Conservation (phyloP, 1,139 yeast genomes). For the Sugiyamaella xylanicola region DNA sequence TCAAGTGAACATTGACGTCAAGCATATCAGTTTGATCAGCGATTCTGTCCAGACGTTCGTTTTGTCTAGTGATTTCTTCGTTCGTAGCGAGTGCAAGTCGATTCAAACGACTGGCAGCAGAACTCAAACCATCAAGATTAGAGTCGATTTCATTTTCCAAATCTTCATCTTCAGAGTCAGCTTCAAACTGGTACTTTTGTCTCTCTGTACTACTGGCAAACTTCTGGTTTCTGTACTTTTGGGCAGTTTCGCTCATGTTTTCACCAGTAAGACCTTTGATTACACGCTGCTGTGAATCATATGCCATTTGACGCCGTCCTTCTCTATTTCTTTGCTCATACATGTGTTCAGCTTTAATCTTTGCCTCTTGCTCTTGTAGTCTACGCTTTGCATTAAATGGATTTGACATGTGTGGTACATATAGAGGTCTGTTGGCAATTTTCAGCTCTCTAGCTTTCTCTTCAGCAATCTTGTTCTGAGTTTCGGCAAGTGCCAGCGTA, state of each 20-base stretch:
- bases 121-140: slow-evolving; percentile 54
- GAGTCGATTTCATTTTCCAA: slow-evolving; percentile 60
- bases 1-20: slow-evolving; percentile 57
- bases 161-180: slow-evolving; percentile 62
- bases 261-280: slow-evolving; percentile 46
- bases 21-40: slow-evolving; percentile 56
- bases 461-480: slow-evolving; percentile 81
- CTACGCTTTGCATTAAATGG: slow-evolving; percentile 87
- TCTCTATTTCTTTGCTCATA: slow-evolving; percentile 53
- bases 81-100: slow-evolving; percentile 55
- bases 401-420: slow-evolving; percentile 77
- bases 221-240: slow-evolving; percentile 41
- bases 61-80: slow-evolving; percentile 56
- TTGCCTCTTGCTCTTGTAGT: slow-evolving; percentile 72
- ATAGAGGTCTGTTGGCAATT: slow-evolving; percentile 76
- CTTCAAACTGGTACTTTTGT: slow-evolving; percentile 57
- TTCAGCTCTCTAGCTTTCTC: slow-evolving; percentile 80
- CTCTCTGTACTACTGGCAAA: slow-evolving; percentile 42
- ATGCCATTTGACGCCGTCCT: slow-evolving; percentile 48
- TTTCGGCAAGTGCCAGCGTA: slow-evolving; percentile 72
- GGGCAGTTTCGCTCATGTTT: slow-evolving; percentile 41
- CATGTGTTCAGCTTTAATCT: slow-evolving; percentile 63
- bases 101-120: slow-evolving; percentile 53
- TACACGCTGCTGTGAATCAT: slow-evolving; percentile 54
- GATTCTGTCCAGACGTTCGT: slow-evolving; percentile 54